Base-by-base conservation (phyloP, 306 rosid genomes). In the Ziziphus jujuba region DNA sequence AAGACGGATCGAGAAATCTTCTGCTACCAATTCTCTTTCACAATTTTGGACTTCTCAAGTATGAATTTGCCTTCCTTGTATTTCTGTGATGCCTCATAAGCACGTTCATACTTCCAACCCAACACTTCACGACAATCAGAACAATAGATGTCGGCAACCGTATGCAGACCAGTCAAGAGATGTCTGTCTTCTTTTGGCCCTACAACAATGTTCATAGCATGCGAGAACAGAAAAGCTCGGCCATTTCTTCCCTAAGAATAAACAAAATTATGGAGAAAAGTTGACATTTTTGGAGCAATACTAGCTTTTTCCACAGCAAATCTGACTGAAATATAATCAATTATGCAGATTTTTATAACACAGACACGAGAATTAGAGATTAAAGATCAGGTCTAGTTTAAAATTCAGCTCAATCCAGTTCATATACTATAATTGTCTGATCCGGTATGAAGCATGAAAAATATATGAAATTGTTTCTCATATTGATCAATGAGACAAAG, bases 1-100 rank as follows among this genome's bases (percentile, higher is more conserved):
- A 76, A 83, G n/a, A 76, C 66, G 75, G 84, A 75, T 52, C 10
- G 22, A 13, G 70, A 22, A n/a, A 59, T 72, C 53, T 66, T 72
- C 53, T 66, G 86, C 85, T 90, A 93, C 96, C 98, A 93, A 80
- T 88, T 86, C 72, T 90, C 97, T 84, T 82, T 90, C 13, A 90
- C 95, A 57, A 93, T 93, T 82, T 88, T 93, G 0, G 96, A 88
- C 77, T 93, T 93, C 75, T 93, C 98, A 31, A 93, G 84, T 34
- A 93, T 90, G 87, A 93, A 93, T 73, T 93, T 93, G 11, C 98
- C 97, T 83, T 93, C 98, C 79, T 93, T 93, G 81, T 93, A 93
- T 89, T 88, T 93, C 87, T 93, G 98, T 4, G 89, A 81, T 6
- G 91, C 85, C 81, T 90, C 97, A 20, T 84, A 93, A 44, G 98